Conservation (phyloP, 2,329 filamentous ascomycete species). For the Fusarium xylarioides region DNA sequence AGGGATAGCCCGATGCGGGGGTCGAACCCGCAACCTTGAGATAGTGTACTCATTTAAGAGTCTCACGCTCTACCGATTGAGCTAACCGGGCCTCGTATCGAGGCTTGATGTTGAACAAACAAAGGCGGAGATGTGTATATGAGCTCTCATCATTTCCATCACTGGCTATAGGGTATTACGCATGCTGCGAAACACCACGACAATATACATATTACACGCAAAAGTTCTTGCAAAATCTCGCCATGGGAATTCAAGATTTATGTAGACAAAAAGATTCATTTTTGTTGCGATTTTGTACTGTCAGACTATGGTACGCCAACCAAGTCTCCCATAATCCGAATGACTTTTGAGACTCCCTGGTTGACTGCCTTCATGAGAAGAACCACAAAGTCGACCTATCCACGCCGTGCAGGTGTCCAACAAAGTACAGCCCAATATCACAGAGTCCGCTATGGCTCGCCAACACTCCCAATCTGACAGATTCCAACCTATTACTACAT, state of each 20-base stretch:
- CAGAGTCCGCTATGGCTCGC: slow-evolving; percentile 6
- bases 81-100: slow-evolving; percentile 48
- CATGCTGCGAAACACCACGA: background rate
- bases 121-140: rapidly evolving
- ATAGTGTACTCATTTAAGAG: slow-evolving; percentile 61
- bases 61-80: slow-evolving; percentile 73
- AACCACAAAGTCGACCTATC: slow-evolving; percentile 24
- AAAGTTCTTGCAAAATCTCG: background rate
- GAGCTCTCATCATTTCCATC: rapidly evolving
- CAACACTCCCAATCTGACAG: slow-evolving; percentile 19
- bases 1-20: slow-evolving; percentile 51
- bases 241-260: background rate
- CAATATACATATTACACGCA: too few species aligned
- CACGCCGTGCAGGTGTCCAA: slow-evolving; percentile 33
- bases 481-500: slow-evolving; percentile 15
- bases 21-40: slow-evolving; percentile 67
- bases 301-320: slow-evolving; percentile 21
- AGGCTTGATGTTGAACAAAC: background rate
- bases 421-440: slow-evolving; percentile 21
- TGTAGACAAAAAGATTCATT: slow-evolving; percentile 12
- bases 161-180: too few species aligned
- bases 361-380: slow-evolving; percentile 8
- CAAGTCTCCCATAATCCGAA: slow-evolving; percentile 21
- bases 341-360: slow-evolving; percentile 29
- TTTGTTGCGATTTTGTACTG: slow-evolving; percentile 20